A percentile compares a stretch with the other conserved stretches of the same genome.
Conservation (phyloP, 176 grass and related monocot genomes). For the Carex myosuroides region DNA sequence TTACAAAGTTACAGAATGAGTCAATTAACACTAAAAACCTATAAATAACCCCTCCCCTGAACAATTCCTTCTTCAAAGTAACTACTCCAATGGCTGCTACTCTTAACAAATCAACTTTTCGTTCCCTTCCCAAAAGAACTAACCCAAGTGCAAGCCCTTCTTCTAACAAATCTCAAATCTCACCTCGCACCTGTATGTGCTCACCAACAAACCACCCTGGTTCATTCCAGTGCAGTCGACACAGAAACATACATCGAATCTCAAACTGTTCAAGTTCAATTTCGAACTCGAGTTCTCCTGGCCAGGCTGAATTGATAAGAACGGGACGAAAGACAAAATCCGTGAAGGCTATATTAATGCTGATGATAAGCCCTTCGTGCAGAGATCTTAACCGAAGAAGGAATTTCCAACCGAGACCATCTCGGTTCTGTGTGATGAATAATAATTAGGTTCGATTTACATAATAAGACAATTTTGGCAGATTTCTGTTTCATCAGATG, state of each 20-base stretch:
- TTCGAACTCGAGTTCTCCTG: neutral
- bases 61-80: neutral
- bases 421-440: constrained; percentile 46
- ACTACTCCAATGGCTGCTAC: constrained; percentile 28
- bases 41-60: constrained; percentile 4
- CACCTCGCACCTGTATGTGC: constrained; percentile 51
- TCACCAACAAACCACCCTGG: constrained; percentile 70
- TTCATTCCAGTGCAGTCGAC: constrained; percentile 71
- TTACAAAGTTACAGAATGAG: neutral
- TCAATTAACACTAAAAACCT: neutral
- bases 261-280: neutral
- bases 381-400: constrained; percentile 29
- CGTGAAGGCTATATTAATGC: constrained; percentile 49
- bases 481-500: constrained; percentile 8
- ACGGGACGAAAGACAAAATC: constrained; percentile 24
- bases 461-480: neutral
- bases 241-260: constrained; percentile 5
- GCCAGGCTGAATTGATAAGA: neutral
- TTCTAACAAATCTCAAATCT: neutral
- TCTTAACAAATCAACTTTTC: neutral
- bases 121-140: neutral
- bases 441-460: constrained; percentile 4
- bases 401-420: constrained; percentile 55
- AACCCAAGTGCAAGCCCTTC: neutral
- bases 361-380: constrained; percentile 32